Evolutionary conservation across 2,329 filamentous ascomycete species (phyloP), one percentile per base, ranked within the genome.

Genomic region (Teratosphaeria gauchensis): DNA sequence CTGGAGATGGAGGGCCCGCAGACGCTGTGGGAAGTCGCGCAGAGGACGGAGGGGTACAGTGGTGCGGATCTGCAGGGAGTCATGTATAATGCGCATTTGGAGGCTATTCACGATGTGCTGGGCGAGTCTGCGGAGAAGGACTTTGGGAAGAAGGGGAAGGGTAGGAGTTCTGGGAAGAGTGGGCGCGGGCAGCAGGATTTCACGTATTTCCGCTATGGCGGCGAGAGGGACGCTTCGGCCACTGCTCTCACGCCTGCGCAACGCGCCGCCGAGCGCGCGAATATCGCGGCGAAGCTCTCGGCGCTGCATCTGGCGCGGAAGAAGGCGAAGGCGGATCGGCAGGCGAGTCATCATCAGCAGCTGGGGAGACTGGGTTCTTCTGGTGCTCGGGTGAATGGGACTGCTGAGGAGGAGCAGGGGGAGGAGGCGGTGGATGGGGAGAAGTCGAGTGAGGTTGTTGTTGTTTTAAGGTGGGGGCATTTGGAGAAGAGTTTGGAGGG

Each of bases 1-100:
- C 75, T 83, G 11, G 77, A 80, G 57, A 55, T 76, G 14, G 59
- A 63, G 6, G 63, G 64, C 8, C 21, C 68, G 59, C 64, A 66
- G 14, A 61, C 66, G 8, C 32, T 42, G 12, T 4, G 54, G 16
- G 89, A 92, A 61, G 83, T 99, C 28, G 92, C 91, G 0, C 78
- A 78, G 16, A 80, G 84, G 16, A 97, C 92, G 0, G 88, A 94
- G 60, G 94, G 94, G 9, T 96, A 95, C 72, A 94, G 90, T 0
- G 94, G 94, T 12, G 94, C 94, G 1, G 94, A 99, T 75, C 78
- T 99, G 3, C 94, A 99, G 73, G 94, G 92, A 0, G 82, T 99
- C 6, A 86, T 97, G 51, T 96, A 95, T 68, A 99, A 99, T 65
- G 92, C 94, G 0, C 94, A 99, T 72, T 82, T 99, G 5, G 92